Conservation (phyloP, 805 yeast species). For the Metschnikowia lunata region DNA sequence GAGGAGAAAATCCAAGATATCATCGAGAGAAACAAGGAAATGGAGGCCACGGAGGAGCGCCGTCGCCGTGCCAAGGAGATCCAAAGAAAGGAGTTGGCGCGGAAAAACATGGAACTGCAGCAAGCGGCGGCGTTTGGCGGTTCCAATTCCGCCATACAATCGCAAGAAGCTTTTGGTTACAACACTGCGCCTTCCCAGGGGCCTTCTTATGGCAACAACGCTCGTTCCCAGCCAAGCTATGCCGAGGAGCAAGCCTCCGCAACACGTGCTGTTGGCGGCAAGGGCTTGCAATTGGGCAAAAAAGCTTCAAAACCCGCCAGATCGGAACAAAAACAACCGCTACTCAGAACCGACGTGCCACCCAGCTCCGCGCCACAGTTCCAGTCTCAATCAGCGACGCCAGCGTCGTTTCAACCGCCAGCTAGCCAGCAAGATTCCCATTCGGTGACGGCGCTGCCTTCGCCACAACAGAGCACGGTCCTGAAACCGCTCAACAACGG, state of each 20-base stretch:
- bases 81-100: conserved; percentile 72
- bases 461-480: conserved; percentile 8
- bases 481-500: conserved; percentile 58
- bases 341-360: conserved; percentile 17
- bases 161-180: conserved; percentile 12
- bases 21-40: conserved; percentile 92
- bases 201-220: conserved; percentile 8
- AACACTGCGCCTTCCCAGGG: conserved; percentile 16
- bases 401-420: conserved; percentile 15
- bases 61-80: conserved; percentile 91
- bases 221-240: conserved; percentile 19
- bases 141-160: not conserved
- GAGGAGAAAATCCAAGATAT: conserved; percentile 98
- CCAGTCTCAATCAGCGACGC: conserved; percentile 21
- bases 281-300: conserved; percentile 78
- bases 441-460: conserved; percentile 23
- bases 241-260: conserved; percentile 21
- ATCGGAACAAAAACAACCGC: conserved; percentile 20
- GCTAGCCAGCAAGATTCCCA: conserved; percentile 20
- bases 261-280: conserved; percentile 38
- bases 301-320: conserved; percentile 28
- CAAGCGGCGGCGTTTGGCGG: conserved; percentile 13
- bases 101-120: conserved; percentile 50
- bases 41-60: conserved; percentile 95
- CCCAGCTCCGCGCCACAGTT: not conserved